Evolutionary conservation across 176 grass and related monocot genomes (phyloP).

Genomic region (Musa schizocarpa): DNA sequence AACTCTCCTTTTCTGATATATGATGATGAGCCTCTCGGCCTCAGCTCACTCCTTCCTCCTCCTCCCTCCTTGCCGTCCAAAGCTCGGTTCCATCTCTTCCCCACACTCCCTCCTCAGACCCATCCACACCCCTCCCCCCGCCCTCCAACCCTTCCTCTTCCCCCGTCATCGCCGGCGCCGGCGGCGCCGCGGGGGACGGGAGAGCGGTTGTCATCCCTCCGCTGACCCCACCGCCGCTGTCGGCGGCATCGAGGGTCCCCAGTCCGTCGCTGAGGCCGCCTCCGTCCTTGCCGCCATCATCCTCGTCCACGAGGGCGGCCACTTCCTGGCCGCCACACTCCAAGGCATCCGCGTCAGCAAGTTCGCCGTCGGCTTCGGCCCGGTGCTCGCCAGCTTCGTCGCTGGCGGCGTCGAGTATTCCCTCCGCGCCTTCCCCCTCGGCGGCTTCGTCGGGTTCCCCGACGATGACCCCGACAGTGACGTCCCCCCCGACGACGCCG

Average conservation of each 20-base stretch:
- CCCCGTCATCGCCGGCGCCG: conserved; percentile 16
- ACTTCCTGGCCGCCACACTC: conserved; percentile 68
- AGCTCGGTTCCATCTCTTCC: conserved; percentile 21
- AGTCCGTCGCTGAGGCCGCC: conserved; percentile 59
- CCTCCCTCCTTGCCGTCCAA: neutral
- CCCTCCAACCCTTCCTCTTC: neutral
- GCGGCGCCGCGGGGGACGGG: neutral
- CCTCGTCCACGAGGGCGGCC: conserved; percentile 77
- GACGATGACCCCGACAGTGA: conserved; percentile 83
- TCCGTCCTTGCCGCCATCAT: conserved; percentile 86
- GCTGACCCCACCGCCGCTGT: conserved; percentile 3
- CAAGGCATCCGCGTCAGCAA: conserved; percentile 87
- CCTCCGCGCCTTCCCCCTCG: conserved; percentile 81
- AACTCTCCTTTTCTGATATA: neutral
- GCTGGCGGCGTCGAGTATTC: conserved; percentile 76
- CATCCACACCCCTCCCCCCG: conserved; percentile 14
- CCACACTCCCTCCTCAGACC: conserved; percentile 3
- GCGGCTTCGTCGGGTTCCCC: conserved; percentile 94
- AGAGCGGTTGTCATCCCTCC: neutral
- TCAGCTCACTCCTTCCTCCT: neutral
- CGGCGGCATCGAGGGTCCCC: conserved; percentile 34
- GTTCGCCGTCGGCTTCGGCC: conserved; percentile 90
- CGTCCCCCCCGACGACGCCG: conserved; percentile 63
- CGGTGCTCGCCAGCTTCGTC: conserved; percentile 62
- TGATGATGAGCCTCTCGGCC: neutral